These are phyloP conservation scores for Alternaria infectoria DNA, from an alignment of 2,329 filamentous ascomycete species.

Conservation along the genomic window DNA sequence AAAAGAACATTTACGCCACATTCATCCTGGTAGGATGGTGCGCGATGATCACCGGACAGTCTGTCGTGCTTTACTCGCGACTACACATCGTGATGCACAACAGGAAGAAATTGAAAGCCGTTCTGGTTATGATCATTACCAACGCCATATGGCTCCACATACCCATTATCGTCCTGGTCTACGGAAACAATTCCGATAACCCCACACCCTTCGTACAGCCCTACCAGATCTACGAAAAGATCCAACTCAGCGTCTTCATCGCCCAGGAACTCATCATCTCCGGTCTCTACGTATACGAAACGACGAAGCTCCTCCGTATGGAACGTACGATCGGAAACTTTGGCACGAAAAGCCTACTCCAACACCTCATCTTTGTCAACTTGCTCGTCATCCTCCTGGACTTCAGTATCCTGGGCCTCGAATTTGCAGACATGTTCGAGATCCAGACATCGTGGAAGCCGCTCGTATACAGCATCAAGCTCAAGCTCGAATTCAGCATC, in stretches of 20 bases:
- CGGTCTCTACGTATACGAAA: constrained; percentile 60
- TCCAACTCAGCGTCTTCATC: constrained; percentile 50
- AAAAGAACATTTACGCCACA: constrained; percentile 38
- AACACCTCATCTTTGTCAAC: constrained; percentile 30
- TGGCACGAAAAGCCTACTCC: constrained; percentile 16
- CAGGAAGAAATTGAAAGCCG: constrained; percentile 51
- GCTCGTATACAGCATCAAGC: constrained; percentile 52
- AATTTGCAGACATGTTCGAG: constrained; percentile 25
- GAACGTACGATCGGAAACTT: constrained; percentile 22
- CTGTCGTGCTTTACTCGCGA: constrained; percentile 65
- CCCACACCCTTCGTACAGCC: constrained; percentile 31
- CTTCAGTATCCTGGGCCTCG: constrained; percentile 27
- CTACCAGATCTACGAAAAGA: constrained; percentile 50
- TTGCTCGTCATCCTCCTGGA: constrained; percentile 31
- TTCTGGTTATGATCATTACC: constrained; percentile 63
- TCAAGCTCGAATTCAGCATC: constrained; percentile 62
- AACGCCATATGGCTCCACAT: constrained; percentile 61
- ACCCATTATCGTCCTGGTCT: constrained; percentile 60
- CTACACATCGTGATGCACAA: constrained; percentile 64
- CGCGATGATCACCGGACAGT: constrained; percentile 66
- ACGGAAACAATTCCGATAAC: constrained; percentile 53
- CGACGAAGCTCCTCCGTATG: constrained; percentile 19
- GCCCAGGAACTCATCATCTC: constrained; percentile 46
- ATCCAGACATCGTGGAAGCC: constrained; percentile 42
- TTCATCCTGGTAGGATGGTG: constrained; percentile 63